phyloP scores from a whole-genome alignment of 2,329 filamentous ascomycete genomes.

The Fusarium citri region DNA sequence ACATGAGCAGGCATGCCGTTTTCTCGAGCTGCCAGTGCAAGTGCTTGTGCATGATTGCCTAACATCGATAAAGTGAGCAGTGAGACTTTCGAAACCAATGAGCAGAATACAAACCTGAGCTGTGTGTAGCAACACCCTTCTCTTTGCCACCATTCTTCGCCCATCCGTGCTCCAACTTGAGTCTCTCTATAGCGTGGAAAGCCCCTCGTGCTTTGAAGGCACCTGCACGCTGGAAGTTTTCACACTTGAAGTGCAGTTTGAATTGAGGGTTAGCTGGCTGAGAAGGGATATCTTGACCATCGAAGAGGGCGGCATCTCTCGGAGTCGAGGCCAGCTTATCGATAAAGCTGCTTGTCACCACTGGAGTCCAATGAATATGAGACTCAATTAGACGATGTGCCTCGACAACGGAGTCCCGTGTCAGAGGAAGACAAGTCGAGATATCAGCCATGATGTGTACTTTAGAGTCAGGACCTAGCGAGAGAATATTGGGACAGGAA shows the following conservation, averaged over 20 bases:
- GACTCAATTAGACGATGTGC: background rate
- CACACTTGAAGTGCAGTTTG: constrained; percentile 2
- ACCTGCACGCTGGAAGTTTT: background rate
- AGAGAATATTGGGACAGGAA: rapidly evolving
- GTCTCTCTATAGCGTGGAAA: background rate
- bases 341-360: background rate
- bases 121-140: constrained; percentile 1
- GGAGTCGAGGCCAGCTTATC: background rate
- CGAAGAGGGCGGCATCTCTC: background rate
- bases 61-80: background rate
- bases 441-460: background rate
- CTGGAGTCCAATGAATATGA: background rate
- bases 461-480: rapidly evolving
- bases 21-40: background rate
- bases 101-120: background rate
- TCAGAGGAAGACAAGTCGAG: background rate
- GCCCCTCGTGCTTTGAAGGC: constrained; percentile 3
- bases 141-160: background rate
- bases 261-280: background rate
- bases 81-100: rapidly evolving
- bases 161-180: constrained; percentile 1
- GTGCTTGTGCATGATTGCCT: constrained; percentile 7
- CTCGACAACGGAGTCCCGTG: constrained; percentile 1
- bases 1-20: constrained; percentile 5
- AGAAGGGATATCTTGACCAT: rapidly evolving